Base-by-base conservation (phyloP, 192 early-diverging fungal genomes). In the Chytriomyces confervae region DNA sequence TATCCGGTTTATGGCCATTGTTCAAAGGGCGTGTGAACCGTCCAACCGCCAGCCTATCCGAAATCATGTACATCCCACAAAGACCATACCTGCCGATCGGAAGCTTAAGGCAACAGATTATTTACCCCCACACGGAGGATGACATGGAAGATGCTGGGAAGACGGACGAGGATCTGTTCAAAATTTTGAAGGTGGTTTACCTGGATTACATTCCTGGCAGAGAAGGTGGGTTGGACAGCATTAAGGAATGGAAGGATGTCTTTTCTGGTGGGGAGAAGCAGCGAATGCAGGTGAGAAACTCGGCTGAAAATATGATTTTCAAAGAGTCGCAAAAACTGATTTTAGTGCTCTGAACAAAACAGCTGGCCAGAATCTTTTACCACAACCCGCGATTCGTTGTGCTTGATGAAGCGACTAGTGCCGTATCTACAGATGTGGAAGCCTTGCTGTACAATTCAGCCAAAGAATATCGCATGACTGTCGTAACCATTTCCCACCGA, bases 51-150 rank as follows among this genome's bases (percentile, higher is more conserved):
- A 27, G 45, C 0, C 72, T 82, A 78, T 91, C 90, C 74, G 91
- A 94, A 80, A 95, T 99, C 70, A 95, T 99, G 68, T 99, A 99
- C 84, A 96, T 99, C 73, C 97, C 98, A 36, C 98, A 99, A 82
- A 91, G 96, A 44, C 98, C 98, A 16, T 99, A 99, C 75, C 84
- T 99, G 49, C 92, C 95, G 61, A 88, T 97, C 44, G 98, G 98
- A 61, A 94, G 93, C 0, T 85, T 99, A 49, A 90, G 97, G 36
- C 96, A 98, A 78, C 96, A 97, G 76, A 92, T 98, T 70, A 97
- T 99, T 66, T 98, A 99, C 83, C 97, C 98, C 16, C 92, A 97
- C 79, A 93, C 91, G 23, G 76, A 87, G 5, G 87, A 86, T 50
- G 67, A 88, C 18, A 86, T 88, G 83, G 62, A 71, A 13, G 69